Conservation (phyloP, 2,329 filamentous ascomycete genomes). For the Tolypocladium sp. region DNA sequence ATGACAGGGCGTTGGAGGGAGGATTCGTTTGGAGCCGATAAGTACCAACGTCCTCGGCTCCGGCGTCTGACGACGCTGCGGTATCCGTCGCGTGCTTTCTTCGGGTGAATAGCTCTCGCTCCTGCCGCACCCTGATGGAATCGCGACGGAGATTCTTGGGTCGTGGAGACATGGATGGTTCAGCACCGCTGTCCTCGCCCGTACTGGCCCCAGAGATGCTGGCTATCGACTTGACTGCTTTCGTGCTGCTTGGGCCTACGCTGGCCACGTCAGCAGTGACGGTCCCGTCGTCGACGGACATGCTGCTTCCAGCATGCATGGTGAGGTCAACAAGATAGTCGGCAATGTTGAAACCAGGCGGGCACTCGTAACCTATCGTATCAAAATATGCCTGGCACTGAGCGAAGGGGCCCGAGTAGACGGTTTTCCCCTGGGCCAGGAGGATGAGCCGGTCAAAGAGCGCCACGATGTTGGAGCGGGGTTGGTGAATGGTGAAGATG, state of each 20-base stretch:
- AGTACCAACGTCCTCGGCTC: slow-evolving; percentile 38
- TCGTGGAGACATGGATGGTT: slow-evolving; percentile 49
- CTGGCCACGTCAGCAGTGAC: slow-evolving; percentile 48
- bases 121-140: slow-evolving; percentile 78
- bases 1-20: slow-evolving; percentile 32
- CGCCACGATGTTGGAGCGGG: slow-evolving; percentile 94
- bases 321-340: slow-evolving; percentile 96
- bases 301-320: slow-evolving; percentile 74
- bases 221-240: slow-evolving; percentile 81
- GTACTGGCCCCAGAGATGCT: slow-evolving; percentile 71
- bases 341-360: slow-evolving; percentile 95
- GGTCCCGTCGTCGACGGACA: slow-evolving; percentile 45
- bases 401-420: slow-evolving; percentile 86
- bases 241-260: slow-evolving; percentile 76
- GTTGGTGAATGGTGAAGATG: slow-evolving; percentile 97
- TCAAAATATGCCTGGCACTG: slow-evolving; percentile 92
- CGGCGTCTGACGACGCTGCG: slow-evolving; percentile 50
- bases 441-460: slow-evolving; percentile 92
- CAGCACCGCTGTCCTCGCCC: slow-evolving; percentile 55
- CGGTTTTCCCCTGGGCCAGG: slow-evolving; percentile 77
- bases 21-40: slow-evolving; percentile 41
- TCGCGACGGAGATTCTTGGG: slow-evolving; percentile 64
- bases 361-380: slow-evolving; percentile 82
- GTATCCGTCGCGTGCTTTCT: slow-evolving; percentile 57
- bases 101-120: slow-evolving; percentile 81